Percentiles rank a stretch among this genome's conserved stretches.
Evolutionary conservation across 2,329 filamentous ascomycete genomes (phyloP).

Genomic region (Colletotrichum destructivum): DNA sequence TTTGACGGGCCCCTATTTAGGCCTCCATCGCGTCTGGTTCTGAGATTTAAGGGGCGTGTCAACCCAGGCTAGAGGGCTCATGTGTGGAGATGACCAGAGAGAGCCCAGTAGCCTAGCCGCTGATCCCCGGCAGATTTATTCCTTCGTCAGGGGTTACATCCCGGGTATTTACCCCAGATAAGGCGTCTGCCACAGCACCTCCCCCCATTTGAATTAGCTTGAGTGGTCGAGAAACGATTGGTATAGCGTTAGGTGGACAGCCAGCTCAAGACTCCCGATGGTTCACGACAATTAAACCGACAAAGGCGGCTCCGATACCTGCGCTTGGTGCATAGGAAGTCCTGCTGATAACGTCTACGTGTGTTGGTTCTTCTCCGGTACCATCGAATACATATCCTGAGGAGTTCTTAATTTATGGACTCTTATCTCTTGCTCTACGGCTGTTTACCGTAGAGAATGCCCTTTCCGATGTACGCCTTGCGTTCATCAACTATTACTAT

Average conservation of each 20-base stretch:
- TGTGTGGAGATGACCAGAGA: background rate
- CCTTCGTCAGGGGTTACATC: background rate
- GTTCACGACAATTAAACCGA: no score
- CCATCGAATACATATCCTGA: no score
- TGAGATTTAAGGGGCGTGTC: constrained; percentile 30
- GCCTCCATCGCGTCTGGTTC: background rate
- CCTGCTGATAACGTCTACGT: no score
- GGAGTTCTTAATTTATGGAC: no score
- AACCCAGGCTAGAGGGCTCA: constrained; percentile 11
- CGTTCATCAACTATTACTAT: no score
- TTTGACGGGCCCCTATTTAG: background rate
- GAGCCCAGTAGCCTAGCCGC: background rate
- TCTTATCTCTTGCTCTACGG: no score
- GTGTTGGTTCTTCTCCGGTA: no score
- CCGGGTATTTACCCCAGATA: constrained; percentile 22
- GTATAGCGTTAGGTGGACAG: background rate
- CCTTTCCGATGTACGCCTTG: no score
- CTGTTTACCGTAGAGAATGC: no score
- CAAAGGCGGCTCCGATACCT: no score
- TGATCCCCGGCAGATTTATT: constrained; percentile 13
- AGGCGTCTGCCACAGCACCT: background rate
- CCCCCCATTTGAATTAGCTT: background rate
- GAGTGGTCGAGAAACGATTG: background rate
- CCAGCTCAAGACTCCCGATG: background rate
- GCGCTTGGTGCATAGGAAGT: no score